Evolutionary conservation across 495 filamentous ascomycete species (phyloP).

Genomic region (Gamarada debralockiae): DNA sequence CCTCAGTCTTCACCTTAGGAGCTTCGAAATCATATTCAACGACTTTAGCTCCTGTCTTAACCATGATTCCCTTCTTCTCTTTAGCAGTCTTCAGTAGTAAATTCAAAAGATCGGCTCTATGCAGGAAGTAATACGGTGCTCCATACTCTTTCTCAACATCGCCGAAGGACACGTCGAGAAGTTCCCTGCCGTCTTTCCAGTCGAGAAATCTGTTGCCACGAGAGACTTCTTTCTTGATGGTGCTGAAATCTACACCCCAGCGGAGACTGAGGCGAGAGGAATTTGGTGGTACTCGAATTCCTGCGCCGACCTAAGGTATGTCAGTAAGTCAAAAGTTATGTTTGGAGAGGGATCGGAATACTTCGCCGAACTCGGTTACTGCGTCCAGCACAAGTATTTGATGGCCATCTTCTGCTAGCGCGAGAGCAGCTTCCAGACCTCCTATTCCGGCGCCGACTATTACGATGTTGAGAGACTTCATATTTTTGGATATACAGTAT

Average conservation of each 20-base stretch:
- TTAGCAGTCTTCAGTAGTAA: conserved; percentile 32
- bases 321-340: not conserved
- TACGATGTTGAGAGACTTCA: not conserved
- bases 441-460: not conserved
- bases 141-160: conserved; percentile 33
- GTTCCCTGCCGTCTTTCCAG: conserved; percentile 23
- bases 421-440: not conserved
- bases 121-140: conserved; percentile 37
- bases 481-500: not conserved
- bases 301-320: conserved; percentile 44
- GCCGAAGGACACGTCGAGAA: conserved; percentile 28
- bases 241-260: conserved; percentile 27
- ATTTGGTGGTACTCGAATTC: conserved; percentile 43
- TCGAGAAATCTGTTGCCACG: not conserved
- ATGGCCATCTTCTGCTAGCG: not conserved
- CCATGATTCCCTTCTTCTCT: conserved; percentile 31
- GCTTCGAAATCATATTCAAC: conserved; percentile 34
- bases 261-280: conserved; percentile 30
- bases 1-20: conserved; percentile 30
- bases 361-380: not conserved
- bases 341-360: not conserved
- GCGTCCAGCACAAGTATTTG: not conserved
- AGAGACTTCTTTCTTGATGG: conserved; percentile 27
- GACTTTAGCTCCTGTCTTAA: conserved; percentile 30
- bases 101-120: conserved; percentile 41